Percentiles rank a stretch among this genome's conserved stretches.
These are phyloP conservation scores for Oryza australiensis DNA, from an alignment of 176 grass and related monocot species.

Conservation along the genomic window DNA sequence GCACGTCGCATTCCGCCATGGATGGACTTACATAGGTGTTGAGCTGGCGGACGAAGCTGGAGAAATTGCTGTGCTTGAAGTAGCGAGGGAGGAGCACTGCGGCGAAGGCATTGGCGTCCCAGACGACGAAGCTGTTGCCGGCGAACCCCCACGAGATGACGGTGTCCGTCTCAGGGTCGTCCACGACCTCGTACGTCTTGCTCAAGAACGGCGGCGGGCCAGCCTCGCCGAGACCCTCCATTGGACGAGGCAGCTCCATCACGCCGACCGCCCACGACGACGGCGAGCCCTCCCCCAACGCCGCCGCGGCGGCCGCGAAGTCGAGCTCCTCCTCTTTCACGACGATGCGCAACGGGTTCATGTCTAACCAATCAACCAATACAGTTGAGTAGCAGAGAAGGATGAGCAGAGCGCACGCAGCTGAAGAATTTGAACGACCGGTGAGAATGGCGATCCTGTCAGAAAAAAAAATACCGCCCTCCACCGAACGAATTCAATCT, in stretches of 20 bases:
- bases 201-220: constrained; percentile 80
- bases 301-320: constrained; percentile 28
- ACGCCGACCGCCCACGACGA: constrained; percentile 12
- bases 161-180: constrained; percentile 62
- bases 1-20: background rate
- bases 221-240: constrained; percentile 72
- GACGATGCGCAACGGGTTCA: constrained; percentile 40
- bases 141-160: constrained; percentile 71
- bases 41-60: constrained; percentile 87
- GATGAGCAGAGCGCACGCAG: background rate
- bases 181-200: constrained; percentile 91
- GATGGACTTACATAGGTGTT: constrained; percentile 60
- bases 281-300: constrained; percentile 11
- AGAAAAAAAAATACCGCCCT: background rate
- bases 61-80: constrained; percentile 98
- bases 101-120: constrained; percentile 75
- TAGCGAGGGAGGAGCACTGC: constrained; percentile 63
- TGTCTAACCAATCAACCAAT: background rate
- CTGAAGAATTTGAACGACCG: background rate
- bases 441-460: background rate
- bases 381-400: background rate
- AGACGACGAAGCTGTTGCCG: constrained; percentile 81
- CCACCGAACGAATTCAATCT: constrained; percentile 4
- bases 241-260: constrained; percentile 56
- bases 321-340: constrained; percentile 56